A percentile compares a stretch with the other conserved stretches of the same genome.
These are phyloP conservation scores for Epichloe amarillans DNA, from an alignment of 2,329 filamentous ascomycete species.

Conservation along the genomic window DNA sequence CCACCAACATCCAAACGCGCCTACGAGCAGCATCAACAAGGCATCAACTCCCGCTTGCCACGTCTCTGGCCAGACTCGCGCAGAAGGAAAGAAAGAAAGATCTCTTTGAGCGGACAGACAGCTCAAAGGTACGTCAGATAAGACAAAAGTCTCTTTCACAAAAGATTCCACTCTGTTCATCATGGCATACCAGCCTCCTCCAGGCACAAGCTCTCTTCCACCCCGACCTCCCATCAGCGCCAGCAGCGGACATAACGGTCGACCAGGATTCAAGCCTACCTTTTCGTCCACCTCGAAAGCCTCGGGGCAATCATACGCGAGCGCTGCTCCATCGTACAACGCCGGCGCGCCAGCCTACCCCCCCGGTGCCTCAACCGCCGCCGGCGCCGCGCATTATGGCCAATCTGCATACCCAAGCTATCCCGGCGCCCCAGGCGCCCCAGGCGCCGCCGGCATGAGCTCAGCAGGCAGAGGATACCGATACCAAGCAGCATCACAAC, in stretches of 20 bases:
- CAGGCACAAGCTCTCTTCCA: constrained; percentile 56
- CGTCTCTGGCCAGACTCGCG: background rate
- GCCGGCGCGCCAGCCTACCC: constrained; percentile 12
- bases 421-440: constrained; percentile 19
- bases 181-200: constrained; percentile 80
- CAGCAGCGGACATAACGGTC: constrained; percentile 16
- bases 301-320: constrained; percentile 26
- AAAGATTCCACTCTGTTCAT: constrained; percentile 37
- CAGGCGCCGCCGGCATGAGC: constrained; percentile 17
- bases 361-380: background rate
- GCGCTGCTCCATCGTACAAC: constrained; percentile 14
- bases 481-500: constrained; percentile 17
- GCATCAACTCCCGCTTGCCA: background rate
- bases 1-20: background rate
- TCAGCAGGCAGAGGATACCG: constrained; percentile 2
- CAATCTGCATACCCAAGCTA: constrained; percentile 15
- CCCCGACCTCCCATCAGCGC: constrained; percentile 57
- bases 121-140: constrained; percentile 38
- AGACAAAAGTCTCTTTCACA: background rate
- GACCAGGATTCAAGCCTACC: constrained; percentile 33
- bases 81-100: background rate
- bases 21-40: background rate
- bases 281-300: constrained; percentile 29
- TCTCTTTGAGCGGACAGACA: constrained; percentile 23
- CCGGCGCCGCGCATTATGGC: constrained; percentile 5